Conservation (phyloP, 1,139 yeast species). For the Yamadazyma mexicana region DNA sequence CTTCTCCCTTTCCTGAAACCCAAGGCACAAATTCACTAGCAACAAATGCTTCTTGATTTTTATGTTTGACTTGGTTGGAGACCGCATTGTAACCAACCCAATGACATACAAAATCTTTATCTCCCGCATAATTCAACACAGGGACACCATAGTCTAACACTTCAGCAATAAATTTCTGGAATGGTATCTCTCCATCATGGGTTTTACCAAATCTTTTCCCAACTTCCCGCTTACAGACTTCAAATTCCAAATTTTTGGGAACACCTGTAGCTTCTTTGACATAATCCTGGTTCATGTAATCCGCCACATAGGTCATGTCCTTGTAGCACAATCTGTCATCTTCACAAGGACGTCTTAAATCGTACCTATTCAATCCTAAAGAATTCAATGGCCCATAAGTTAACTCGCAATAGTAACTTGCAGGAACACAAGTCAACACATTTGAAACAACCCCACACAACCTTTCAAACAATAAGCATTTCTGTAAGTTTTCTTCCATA, state of each 20-base stretch:
- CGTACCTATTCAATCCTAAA: slow-evolving; percentile 70
- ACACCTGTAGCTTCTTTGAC: slow-evolving; percentile 67
- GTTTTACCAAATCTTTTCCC: slow-evolving; percentile 52
- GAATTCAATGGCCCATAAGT: slow-evolving; percentile 53
- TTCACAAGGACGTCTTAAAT: slow-evolving; percentile 60
- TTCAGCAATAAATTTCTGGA: slow-evolving; percentile 59
- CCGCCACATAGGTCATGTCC: slow-evolving; percentile 53
- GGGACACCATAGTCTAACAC: slow-evolving; percentile 52
- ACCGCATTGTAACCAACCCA: slow-evolving; percentile 42
- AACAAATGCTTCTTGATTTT: slow-evolving; percentile 26
- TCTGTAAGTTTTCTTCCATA: slow-evolving; percentile 52
- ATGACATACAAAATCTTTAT: slow-evolving; percentile 40
- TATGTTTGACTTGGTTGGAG: slow-evolving; percentile 31
- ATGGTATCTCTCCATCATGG: slow-evolving; percentile 68
- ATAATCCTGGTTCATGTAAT: slow-evolving; percentile 57
- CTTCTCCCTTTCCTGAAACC: slow-evolving; percentile 36
- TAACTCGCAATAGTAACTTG: slow-evolving; percentile 39
- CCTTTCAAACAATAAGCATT: slow-evolving; percentile 52
- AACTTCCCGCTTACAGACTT: slow-evolving; percentile 59
- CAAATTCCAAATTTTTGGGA: slow-evolving; percentile 51
- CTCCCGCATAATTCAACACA: slow-evolving; percentile 41
- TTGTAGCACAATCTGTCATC: slow-evolving; percentile 56
- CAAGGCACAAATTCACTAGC: slow-evolving; percentile 38
- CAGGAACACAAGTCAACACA: slow-evolving; percentile 55
- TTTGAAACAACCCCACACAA: slow-evolving; percentile 53